These are phyloP conservation scores for Nicotiana undulata DNA, from an alignment of 257 asterid genomes.

Conservation along the genomic window DNA sequence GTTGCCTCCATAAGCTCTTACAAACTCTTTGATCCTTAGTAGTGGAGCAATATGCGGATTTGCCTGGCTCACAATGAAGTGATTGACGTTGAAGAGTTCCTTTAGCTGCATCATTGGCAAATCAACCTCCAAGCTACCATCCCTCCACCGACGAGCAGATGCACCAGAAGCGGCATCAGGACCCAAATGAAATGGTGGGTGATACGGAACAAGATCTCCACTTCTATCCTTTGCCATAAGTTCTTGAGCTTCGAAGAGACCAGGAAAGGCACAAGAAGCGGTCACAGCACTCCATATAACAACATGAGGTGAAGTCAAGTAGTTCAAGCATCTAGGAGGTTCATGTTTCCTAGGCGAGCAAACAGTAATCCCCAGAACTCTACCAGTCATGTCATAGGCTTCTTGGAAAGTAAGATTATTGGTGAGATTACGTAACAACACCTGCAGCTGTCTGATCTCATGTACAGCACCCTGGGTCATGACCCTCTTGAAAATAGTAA, in stretches of 20 bases:
- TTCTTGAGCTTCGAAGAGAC: constrained; percentile 82
- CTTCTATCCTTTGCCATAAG: constrained; percentile 80
- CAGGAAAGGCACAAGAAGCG: constrained; percentile 87
- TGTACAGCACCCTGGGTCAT: constrained; percentile 74
- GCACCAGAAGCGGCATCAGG: constrained; percentile 51
- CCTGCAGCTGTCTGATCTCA: constrained; percentile 69
- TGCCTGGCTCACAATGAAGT: constrained; percentile 79
- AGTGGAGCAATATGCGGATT: constrained; percentile 80
- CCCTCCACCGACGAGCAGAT: constrained; percentile 71
- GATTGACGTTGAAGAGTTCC: constrained; percentile 81
- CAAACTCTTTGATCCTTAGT: constrained; percentile 65
- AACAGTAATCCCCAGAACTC: constrained; percentile 65
- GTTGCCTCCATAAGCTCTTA: constrained; percentile 76
- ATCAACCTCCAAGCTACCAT: constrained; percentile 87
- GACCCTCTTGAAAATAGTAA: constrained; percentile 59
- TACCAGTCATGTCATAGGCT: constrained; percentile 83
- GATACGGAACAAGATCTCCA: constrained; percentile 79
- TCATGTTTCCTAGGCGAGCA: constrained; percentile 81
- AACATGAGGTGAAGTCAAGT: constrained; percentile 83
- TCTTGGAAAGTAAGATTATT: constrained; percentile 82
- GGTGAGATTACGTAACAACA: constrained; percentile 55
- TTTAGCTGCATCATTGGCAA: constrained; percentile 81
- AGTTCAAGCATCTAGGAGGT: constrained; percentile 81
- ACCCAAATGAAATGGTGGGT: constrained; percentile 76
- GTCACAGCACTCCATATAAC: constrained; percentile 93